Conservation (phyloP, 192 early-diverging fungal genomes). For the Blastocladiella britannica region DNA sequence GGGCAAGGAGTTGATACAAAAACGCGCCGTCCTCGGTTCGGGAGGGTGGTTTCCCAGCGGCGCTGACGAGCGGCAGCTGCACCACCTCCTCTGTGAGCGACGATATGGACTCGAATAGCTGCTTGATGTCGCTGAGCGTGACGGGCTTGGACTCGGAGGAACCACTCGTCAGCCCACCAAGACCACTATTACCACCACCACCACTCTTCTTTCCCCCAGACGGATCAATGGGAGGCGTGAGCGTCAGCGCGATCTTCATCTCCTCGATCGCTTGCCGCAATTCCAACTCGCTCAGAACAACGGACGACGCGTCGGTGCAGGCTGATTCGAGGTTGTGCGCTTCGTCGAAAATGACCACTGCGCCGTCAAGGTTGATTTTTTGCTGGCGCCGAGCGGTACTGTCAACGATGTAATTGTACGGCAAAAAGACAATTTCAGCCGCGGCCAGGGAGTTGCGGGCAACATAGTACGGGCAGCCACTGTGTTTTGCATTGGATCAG, state of each 20-base stretch:
- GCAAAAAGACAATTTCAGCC: slow-evolving; percentile 37
- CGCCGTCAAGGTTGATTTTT: slow-evolving; percentile 26
- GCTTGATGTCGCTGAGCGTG: no score
- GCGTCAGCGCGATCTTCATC: slow-evolving; percentile 1
- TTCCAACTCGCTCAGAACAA: slow-evolving; percentile 14
- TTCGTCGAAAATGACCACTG: slow-evolving; percentile 44
- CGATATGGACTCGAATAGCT: no score
- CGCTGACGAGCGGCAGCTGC: no score
- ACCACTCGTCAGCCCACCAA: slow-evolving; percentile 13
- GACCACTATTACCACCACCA: slow-evolving; percentile 4
- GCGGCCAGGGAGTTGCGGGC: slow-evolving; percentile 12
- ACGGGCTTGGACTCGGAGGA: not conserved
- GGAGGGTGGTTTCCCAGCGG: not conserved
- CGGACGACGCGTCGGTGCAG: slow-evolving; percentile 21
- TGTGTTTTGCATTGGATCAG: slow-evolving; percentile 2
- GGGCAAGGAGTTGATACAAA: slow-evolving; percentile 14
- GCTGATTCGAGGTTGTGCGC: slow-evolving; percentile 22
- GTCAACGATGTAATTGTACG: slow-evolving; percentile 44
- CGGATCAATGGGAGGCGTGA: no score
- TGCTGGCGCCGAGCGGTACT: slow-evolving; percentile 22
- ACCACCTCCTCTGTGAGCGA: no score
- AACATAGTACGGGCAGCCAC: slow-evolving; percentile 38
- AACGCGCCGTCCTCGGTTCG: slow-evolving; percentile 11
- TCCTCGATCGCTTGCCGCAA: slow-evolving; percentile 10
- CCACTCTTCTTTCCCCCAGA: slow-evolving; percentile 5